Base-by-base conservation (phyloP, 805 yeast species). In the Brettanomyces bruxellensis region DNA sequence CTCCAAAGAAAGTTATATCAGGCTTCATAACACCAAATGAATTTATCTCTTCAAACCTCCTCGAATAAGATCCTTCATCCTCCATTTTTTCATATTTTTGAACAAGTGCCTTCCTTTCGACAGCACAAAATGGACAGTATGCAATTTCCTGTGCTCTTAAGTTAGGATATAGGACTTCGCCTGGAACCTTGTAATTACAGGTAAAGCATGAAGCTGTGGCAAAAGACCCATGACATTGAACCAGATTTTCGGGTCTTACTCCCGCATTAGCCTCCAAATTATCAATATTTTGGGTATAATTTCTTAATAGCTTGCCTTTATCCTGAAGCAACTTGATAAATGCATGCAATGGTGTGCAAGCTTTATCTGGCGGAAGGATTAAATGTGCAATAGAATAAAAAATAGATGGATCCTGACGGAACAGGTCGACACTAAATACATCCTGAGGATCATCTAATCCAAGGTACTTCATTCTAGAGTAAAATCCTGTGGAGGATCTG, bases 181-280 rank as follows among this genome's bases (percentile, higher is more conserved):
- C 96, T 1, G 77, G 75, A 5, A 81, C 77, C 57, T 73, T 68
- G 59, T 75, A 75, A 43, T 76, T 73, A 61, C 97, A 89, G 3
- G 90, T 80, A 34, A 81, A 71, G 59, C 97, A 89, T 3, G 89
- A 78, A 7, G 96, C 96, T 0, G 78, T 75, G 0, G 95, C 95
- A 64, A 89, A 89, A 2, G 95, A 86, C 1, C 96, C 96, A 64
- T 89, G 96, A 59, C 96, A 89, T 64, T 88, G 96, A 24, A 89
- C 84, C 51, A 85, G 61, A 54, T 79, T 81, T 6, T 81, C 86
- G 1, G 72, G 64, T 6, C 68, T 61, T 6, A 89, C 72, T 4
- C 96, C 96, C 0, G 86, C 95, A 52, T 78, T 76, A n/a, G 77
- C 75, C 65, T 88, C 96, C 51, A 89, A 62, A 58, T 89, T 87